Base-by-base conservation (phyloP, 2,329 filamentous ascomycete genomes). In the Epichloe sibirici region DNA sequence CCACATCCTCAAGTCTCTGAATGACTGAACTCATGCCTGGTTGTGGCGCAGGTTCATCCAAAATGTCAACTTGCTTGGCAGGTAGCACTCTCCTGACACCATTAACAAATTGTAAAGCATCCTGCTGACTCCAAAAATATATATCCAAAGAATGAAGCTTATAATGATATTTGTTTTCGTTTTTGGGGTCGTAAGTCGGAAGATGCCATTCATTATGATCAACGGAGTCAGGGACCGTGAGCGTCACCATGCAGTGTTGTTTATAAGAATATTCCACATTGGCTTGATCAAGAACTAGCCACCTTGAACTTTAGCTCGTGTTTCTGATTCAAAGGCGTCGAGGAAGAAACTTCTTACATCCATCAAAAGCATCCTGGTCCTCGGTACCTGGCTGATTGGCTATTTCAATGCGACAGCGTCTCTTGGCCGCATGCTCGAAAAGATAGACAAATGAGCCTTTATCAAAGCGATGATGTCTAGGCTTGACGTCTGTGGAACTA, bases 381-480 rank as follows among this genome's bases (percentile, higher is more conserved):
- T 85, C 78, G 3, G 81, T 84, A 51, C 86, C 86, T 8, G 85
- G 78, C 59, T 83, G 74, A 62, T 90, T 91, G 44, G 86, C 86
- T 56, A 90, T 73, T 68, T 90, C 87, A 57, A 90, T 71, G 58
- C 86, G 83, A 57, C 84, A 84, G 55, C 80, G 76, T 56, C 81
- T 75, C 59, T 83, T 78, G 55, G 73, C 73, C 12, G 85, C 77
- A 63, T 88, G 85, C 66, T 90, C 84, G 65, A 88, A 90, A 5
- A 90, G 72, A 63, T 90, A 90, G 53, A 90, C 78, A 65, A 90
- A 90, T 7, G 85, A 90, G 46, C 82, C 79, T 65, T 86, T 86
- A 66, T 88, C 83, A 66, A 91, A 90, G 49, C 86, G 82, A 66
- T 90, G 85, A 66, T 90, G 87, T n/a, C 76, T 80, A 34, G 86